Percentiles rank a stretch among this genome's conserved stretches.
These are phyloP conservation scores for Dactylellina haptotyla DNA, from an alignment of 2,329 filamentous ascomycete genomes.

Conservation along the genomic window DNA sequence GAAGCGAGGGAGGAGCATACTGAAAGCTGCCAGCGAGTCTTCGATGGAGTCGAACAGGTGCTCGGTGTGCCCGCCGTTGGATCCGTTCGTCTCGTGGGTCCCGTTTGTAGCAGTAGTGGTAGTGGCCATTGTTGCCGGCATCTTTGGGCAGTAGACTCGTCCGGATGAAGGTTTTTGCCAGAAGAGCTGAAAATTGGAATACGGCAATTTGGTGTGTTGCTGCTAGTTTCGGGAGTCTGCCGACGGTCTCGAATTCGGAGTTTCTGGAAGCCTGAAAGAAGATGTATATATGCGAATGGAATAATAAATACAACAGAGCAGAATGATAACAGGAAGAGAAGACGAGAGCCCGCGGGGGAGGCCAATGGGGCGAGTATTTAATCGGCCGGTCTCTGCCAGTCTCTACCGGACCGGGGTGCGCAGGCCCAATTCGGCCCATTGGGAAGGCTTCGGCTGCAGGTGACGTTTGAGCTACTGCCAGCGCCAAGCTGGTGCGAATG, in stretches of 20 bases:
- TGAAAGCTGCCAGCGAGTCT: constrained; percentile 49
- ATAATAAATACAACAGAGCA: too few relatives aligned
- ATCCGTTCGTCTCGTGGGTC: constrained; percentile 20
- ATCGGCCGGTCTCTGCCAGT: too few relatives aligned
- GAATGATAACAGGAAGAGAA: too few relatives aligned
- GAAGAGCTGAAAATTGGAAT: background rate
- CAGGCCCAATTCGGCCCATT: background rate
- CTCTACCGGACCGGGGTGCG: background rate
- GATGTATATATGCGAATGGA: background rate
- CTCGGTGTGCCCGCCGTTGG: constrained; percentile 22
- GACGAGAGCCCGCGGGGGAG: too few relatives aligned
- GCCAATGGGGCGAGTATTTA: constrained; percentile 1
- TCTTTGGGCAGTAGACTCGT: background rate
- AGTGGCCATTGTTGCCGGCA: constrained; percentile 45
- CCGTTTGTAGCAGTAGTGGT: constrained; percentile 6
- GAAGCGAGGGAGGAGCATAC: constrained; percentile 25
- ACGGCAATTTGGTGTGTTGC: too few relatives aligned
- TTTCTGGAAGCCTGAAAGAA: too few relatives aligned
- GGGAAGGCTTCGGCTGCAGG: constrained; percentile 16
- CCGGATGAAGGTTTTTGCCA: background rate
- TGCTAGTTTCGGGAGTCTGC: too few relatives aligned
- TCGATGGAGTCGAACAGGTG: constrained; percentile 52
- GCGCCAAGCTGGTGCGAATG: too few relatives aligned
- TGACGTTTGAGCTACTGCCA: constrained; percentile 1
- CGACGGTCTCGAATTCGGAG: too few relatives aligned